Base-by-base conservation (phyloP, 345 rosid genomes). In the Hibiscus syriacus region DNA sequence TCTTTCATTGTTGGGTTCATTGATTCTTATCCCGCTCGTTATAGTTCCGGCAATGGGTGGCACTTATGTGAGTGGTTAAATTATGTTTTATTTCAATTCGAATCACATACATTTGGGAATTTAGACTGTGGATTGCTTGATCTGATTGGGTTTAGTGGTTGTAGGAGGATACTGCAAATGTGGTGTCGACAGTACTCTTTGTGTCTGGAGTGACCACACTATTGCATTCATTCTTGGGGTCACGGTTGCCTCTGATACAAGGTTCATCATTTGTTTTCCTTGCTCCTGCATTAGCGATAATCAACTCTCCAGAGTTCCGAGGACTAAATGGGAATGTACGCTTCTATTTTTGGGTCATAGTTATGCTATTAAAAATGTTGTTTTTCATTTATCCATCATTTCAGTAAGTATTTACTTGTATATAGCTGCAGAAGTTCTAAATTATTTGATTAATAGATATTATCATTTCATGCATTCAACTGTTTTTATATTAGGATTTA, bases 1-100 rank as follows among this genome's bases (percentile, higher is more conserved):
- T 74, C 88, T 93, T 63, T 93, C 98, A 0, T 82, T 93, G 75
- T 74, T 86, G 79, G 98, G 98, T 23, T 93, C 98, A 5, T 67
- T 93, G 79, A 76, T 93, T 80, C 87, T 93, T 69, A 84, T 89
- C 81, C 98, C 98, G n/a, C 87, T 87, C 0, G 92, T 93, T 76
- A 83, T 93, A 34, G 97, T 89, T 84, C 98, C 98, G 55, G 96
- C 98, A 50, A 93, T 93, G 98, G 98, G 98, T 80, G 98, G 97
- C 67, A 75, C 80, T 52, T 84, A 86, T 20, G 98, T 93, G 84
- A 87, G 97, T 82, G 57, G 25, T 70, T 75, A 19, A 68, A 26
- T 39, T 41, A n/a, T 45, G 57, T 19, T 56, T 27, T 69, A 45
- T 25, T 46, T 45, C 10, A 3, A 69, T 67, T 52, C 12, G 55